These are phyloP conservation scores for Trypanosoma rangeli DNA, from an alignment of 208 protist species.

Conservation along the genomic window DNA sequence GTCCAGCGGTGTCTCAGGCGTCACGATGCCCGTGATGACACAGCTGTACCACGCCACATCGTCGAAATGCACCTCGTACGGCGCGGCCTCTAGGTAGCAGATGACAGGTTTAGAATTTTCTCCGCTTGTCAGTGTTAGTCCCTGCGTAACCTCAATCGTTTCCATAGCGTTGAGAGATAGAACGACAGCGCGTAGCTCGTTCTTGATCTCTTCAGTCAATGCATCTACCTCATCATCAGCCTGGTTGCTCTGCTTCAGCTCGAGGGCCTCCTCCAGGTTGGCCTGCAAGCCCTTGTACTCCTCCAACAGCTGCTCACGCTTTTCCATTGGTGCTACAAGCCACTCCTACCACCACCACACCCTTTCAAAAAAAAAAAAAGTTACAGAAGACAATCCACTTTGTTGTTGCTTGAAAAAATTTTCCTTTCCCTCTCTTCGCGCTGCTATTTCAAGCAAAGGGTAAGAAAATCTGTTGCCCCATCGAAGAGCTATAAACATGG, in stretches of 20 bases:
- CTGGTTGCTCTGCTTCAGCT: slow-evolving; percentile 24
- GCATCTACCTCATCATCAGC: slow-evolving; percentile 39
- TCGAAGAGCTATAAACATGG: neutral
- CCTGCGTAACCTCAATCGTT: slow-evolving; percentile 40
- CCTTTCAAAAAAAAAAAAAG: slow-evolving; percentile 3
- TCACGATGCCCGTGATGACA: slow-evolving; percentile 54
- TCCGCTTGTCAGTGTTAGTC: slow-evolving; percentile 27
- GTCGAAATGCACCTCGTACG: slow-evolving; percentile 78
- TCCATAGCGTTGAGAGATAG: slow-evolving; percentile 60
- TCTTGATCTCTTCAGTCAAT: slow-evolving; percentile 50
- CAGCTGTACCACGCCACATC: slow-evolving; percentile 68
- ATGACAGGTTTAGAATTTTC: slow-evolving; percentile 10
- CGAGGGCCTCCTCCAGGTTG: slow-evolving; percentile 32
- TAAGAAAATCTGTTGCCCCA: neutral
- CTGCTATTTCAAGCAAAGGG: neutral
- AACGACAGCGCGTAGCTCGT: slow-evolving; percentile 41
- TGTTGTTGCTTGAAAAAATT: neutral
- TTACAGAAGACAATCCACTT: slow-evolving; percentile 12
- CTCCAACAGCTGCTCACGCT: slow-evolving; percentile 26
- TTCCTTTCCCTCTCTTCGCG: neutral
- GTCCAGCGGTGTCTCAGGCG: slow-evolving; percentile 43
- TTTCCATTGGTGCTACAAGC: slow-evolving; percentile 10
- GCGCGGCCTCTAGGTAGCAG: slow-evolving; percentile 28
- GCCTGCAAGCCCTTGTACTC: slow-evolving; percentile 41
- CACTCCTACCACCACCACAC: neutral